Evolutionary conservation across 176 grass and related monocot genomes (phyloP).

Genomic region (Triticum turgidum): DNA sequence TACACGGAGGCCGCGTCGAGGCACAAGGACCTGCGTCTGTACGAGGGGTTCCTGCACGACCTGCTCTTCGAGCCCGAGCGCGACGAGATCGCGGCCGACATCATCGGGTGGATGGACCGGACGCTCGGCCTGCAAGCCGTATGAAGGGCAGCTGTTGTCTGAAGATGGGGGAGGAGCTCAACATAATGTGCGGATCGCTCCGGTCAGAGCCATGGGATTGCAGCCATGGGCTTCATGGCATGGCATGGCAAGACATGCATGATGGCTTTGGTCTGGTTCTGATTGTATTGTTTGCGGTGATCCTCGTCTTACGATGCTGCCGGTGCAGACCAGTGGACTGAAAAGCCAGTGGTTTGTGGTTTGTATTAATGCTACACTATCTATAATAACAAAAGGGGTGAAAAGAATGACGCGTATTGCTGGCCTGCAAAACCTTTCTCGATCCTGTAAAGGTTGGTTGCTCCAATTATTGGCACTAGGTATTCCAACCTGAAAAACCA

Average conservation of each 20-base stretch:
- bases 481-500: neutral
- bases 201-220: neutral
- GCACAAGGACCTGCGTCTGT: constrained; percentile 75
- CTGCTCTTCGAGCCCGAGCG: constrained; percentile 93
- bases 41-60: constrained; percentile 92
- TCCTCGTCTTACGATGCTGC: neutral
- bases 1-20: constrained; percentile 56
- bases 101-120: constrained; percentile 89
- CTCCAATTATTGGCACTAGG: neutral
- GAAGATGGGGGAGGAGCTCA: no score
- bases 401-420: neutral
- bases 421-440: neutral
- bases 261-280: constrained; percentile 11
- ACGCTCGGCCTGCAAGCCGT: constrained; percentile 36
- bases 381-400: neutral
- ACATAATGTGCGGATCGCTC: neutral
- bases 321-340: neutral
- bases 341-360: constrained; percentile 3
- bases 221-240: neutral
- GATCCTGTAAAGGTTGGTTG: neutral
- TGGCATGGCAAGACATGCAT: neutral
- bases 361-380: neutral
- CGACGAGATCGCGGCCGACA: constrained; percentile 68
- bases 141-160: neutral
- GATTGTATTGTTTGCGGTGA: neutral